Percentiles rank a stretch among this genome's conserved stretches.
Conservation (phyloP, 1,139 yeast species). For the Saccharomycopsis phalli region DNA sequence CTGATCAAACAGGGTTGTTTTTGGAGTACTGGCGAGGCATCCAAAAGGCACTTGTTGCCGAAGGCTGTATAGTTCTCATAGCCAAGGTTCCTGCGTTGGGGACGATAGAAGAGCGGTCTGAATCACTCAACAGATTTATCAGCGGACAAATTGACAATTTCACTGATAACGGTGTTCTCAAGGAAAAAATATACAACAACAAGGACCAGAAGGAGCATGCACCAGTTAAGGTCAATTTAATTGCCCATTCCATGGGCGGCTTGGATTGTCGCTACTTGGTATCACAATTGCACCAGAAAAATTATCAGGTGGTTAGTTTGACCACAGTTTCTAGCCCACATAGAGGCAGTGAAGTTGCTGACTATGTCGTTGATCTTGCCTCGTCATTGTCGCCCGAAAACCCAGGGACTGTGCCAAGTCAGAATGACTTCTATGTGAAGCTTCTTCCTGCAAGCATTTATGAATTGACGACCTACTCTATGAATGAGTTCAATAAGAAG, state of each 20-base stretch:
- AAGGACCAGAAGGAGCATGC: constrained; percentile 25
- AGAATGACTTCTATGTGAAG: background rate
- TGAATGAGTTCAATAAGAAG: constrained; percentile 44
- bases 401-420: background rate
- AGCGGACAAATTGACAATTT: constrained; percentile 33
- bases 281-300: constrained; percentile 37
- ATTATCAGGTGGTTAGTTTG: constrained; percentile 55
- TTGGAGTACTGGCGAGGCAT: constrained; percentile 82
- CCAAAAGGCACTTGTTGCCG: constrained; percentile 44
- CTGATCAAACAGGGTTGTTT: constrained; percentile 31
- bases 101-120: constrained; percentile 60
- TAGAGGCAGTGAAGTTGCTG: constrained; percentile 79
- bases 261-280: constrained; percentile 74
- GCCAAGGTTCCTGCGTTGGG: constrained; percentile 84
- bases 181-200: constrained; percentile 27
- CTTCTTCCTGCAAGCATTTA: constrained; percentile 40
- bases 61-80: constrained; percentile 62
- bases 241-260: constrained; percentile 97
- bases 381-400: constrained; percentile 5
- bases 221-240: constrained; percentile 48
- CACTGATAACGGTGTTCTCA: constrained; percentile 26
- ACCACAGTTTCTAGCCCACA: constrained; percentile 89
- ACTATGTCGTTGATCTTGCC: constrained; percentile 41
- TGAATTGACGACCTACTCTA: constrained; percentile 51
- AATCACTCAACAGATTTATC: constrained; percentile 45